Evolutionary conservation across 805 yeast species (phyloP), one percentile per base, ranked within the genome.

Genomic region (Lachancea dasiensis): DNA sequence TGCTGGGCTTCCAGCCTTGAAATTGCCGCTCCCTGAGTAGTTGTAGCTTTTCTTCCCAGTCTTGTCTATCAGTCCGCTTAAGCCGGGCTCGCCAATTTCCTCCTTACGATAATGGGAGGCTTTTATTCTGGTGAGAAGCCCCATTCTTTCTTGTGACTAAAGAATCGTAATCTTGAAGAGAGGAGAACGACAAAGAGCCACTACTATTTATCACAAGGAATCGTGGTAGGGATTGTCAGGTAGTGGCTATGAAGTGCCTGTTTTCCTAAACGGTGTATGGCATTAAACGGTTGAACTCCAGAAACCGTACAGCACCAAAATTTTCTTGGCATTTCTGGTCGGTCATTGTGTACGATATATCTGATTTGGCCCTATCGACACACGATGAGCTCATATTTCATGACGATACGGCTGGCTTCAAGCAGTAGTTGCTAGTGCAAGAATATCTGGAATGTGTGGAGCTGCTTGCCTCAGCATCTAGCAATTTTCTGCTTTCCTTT

Each of bases 91-190:
- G 8, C 4, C 10, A 17, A 4, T 21, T 6, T 32, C 36, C 13
- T 32, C 22, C n/a, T 32, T 32, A 7, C 28, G 19, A 11, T 5
- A 13, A 14, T 10, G 15, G 6, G 22, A 22, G 25, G 27, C 38
- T 23, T 28, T 35, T 15, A 35, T 16, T 18, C 21, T 35, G 8
- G 38, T 24, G 28, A 37, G 30, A 8, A 37, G 32, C 16, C 40
- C 40, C 40, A 37, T 37, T 11, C 9, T 10, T 16, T 11, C 15
- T 20, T 30, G 4, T 28, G 15, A 4, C 9, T 13, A 10, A n/a
- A 16, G 10, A 27, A 27, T 14, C 14, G 6, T 7, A 18, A 27
- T 27, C 14, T 9, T n/a, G 16, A 27, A 27, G 16, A 6, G 8
- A n/a, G 14, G 29, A n/a, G n/a, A n/a, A n/a, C n/a, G n/a, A n/a